These are phyloP conservation scores for Kalmanozyma brasiliensis DNA, from an alignment of 1,284 basidiomycete species.

Conservation along the genomic window DNA sequence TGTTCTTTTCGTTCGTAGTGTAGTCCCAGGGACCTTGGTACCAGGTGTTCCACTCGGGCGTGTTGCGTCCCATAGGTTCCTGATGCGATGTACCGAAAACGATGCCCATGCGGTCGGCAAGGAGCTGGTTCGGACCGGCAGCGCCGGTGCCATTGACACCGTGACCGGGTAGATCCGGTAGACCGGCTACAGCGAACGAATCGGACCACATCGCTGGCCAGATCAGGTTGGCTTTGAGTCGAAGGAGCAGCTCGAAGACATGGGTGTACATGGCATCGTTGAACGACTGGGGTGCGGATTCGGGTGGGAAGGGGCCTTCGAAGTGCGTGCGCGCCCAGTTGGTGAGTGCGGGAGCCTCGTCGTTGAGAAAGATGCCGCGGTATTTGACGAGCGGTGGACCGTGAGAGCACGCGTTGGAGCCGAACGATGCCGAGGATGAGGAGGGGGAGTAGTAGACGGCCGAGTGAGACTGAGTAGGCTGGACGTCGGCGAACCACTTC, in stretches of 20 bases:
- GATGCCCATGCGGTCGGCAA: constrained; percentile 77
- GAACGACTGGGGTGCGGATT: constrained; percentile 70
- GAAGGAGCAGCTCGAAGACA: constrained; percentile 74
- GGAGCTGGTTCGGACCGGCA: constrained; percentile 72
- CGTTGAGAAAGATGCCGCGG: constrained; percentile 75
- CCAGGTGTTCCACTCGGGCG: constrained; percentile 73
- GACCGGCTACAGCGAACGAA: constrained; percentile 77
- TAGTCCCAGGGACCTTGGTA: constrained; percentile 76
- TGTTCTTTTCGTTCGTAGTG: constrained; percentile 71
- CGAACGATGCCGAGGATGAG: constrained; percentile 5
- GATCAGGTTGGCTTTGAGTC: constrained; percentile 77
- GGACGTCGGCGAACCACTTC: constrained; percentile 40
- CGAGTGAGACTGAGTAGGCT: constrained; percentile 13
- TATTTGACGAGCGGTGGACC: constrained; percentile 78
- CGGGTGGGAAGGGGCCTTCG: constrained; percentile 74
- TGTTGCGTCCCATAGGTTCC: constrained; percentile 69
- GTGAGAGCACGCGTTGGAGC: constrained; percentile 72
- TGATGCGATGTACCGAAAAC: constrained; percentile 73
- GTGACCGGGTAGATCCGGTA: constrained; percentile 37
- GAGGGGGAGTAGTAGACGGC: constrained; percentile 25
- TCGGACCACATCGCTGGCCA: constrained; percentile 72
- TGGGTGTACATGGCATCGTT: constrained; percentile 76
- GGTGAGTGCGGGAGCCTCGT: constrained; percentile 75
- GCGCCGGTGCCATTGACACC: constrained; percentile 20
- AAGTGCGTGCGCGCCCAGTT: constrained; percentile 74